phyloP scores from a whole-genome alignment of 75 land plant species.

The Picea glauca region DNA sequence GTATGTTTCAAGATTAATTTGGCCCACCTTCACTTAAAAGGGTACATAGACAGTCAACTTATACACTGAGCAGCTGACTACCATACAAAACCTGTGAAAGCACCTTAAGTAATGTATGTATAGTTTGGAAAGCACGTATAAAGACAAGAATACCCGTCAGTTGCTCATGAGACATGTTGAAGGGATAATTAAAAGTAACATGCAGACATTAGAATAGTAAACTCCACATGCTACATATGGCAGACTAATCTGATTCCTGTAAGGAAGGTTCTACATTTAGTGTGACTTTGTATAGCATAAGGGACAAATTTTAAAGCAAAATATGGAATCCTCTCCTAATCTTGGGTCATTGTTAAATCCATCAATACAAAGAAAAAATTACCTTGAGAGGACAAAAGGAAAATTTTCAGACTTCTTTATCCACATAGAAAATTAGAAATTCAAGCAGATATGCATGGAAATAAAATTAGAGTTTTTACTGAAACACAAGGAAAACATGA shows the following conservation, averaged over 20 bases:
- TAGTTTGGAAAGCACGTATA: background rate
- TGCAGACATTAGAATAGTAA: background rate
- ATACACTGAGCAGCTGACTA: background rate
- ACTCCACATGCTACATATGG: background rate
- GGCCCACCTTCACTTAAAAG: background rate
- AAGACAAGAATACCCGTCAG: background rate
- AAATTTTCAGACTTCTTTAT: too few relatives aligned
- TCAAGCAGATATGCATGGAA: too few relatives aligned
- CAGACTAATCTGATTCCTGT: background rate
- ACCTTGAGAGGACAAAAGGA: too few relatives aligned
- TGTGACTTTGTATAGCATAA: too few relatives aligned
- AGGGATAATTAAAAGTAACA: background rate
- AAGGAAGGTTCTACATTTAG: background rate
- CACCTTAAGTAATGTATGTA: background rate
- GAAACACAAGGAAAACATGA: too few relatives aligned
- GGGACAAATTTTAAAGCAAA: too few relatives aligned
- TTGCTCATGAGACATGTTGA: background rate
- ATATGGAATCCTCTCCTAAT: too few relatives aligned
- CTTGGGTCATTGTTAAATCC: too few relatives aligned
- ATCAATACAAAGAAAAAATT: too few relatives aligned
- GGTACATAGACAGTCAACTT: constrained; percentile 1
- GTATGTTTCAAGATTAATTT: background rate
- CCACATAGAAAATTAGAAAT: too few relatives aligned
- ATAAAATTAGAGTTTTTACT: too few relatives aligned
- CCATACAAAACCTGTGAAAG: background rate